Evolutionary conservation across 2,329 filamentous ascomycete species (phyloP).

Genomic region (Metarhizium anisopliae): DNA sequence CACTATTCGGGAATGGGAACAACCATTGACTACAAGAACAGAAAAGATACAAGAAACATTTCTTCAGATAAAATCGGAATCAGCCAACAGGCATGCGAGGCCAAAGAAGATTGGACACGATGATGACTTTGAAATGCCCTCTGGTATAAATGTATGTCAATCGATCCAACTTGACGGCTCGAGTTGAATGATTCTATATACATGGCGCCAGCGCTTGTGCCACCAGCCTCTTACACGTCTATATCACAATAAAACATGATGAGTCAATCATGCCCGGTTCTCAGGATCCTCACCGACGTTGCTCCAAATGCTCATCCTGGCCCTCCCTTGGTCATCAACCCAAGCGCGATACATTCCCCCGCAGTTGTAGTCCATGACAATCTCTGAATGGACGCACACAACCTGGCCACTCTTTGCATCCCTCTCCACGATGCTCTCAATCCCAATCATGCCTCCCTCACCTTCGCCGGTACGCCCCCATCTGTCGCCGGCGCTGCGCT

Average conservation of each 20-base stretch:
- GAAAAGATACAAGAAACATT: neutral
- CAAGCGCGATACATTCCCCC: slow-evolving; percentile 83
- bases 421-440: slow-evolving; percentile 48
- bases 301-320: slow-evolving; percentile 38
- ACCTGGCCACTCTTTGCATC: slow-evolving; percentile 31
- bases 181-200: too few relatives aligned
- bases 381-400: slow-evolving; percentile 33
- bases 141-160: too few relatives aligned
- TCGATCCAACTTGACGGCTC: too few relatives aligned
- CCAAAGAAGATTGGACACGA: neutral
- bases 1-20: slow-evolving; percentile 15
- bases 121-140: neutral
- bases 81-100: neutral
- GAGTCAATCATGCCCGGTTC: neutral
- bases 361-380: slow-evolving; percentile 76
- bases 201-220: too few relatives aligned
- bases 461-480: slow-evolving; percentile 72
- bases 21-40: neutral
- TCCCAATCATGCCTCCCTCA: slow-evolving; percentile 77
- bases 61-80: neutral
- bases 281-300: slow-evolving; percentile 17
- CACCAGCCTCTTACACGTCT: neutral
- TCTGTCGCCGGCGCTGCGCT: slow-evolving; percentile 62
- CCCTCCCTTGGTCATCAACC: slow-evolving; percentile 52
- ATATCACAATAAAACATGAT: neutral